These are phyloP conservation scores for Kitagawia praeruptora DNA, from an alignment of 129 eudicot genomes.

Conservation along the genomic window DNA sequence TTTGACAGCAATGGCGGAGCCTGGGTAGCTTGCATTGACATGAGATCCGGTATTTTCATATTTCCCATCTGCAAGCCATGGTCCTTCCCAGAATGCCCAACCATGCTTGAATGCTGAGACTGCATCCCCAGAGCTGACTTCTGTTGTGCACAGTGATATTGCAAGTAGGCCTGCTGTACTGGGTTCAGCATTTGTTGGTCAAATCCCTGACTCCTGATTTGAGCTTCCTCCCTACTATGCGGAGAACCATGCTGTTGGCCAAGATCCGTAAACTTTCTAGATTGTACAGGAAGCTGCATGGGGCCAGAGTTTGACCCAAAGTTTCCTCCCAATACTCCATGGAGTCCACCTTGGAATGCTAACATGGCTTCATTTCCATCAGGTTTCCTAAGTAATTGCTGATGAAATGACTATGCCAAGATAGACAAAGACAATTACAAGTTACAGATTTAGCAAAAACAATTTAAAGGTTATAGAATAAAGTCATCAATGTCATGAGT, in stretches of 20 bases:
- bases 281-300: constrained; percentile 61
- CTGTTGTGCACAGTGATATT: constrained; percentile 65
- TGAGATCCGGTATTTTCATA: constrained; percentile 49
- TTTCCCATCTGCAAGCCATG: constrained; percentile 50
- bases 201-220: constrained; percentile 52
- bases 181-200: constrained; percentile 76
- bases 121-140: constrained; percentile 53
- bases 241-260: constrained; percentile 51
- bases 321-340: constrained; percentile 60
- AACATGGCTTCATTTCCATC: constrained; percentile 63
- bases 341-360: constrained; percentile 61
- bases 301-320: constrained; percentile 48
- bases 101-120: constrained; percentile 61
- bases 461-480: neutral
- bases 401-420: constrained; percentile 64
- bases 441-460: too few relatives aligned
- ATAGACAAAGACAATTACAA: neutral
- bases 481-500: neutral
- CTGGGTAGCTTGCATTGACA: constrained; percentile 49
- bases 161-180: constrained; percentile 79
- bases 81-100: constrained; percentile 50
- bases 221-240: constrained; percentile 47
- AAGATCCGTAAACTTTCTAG: constrained; percentile 32
- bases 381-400: constrained; percentile 70
- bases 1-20: constrained; percentile 33